These are phyloP conservation scores for Thelonectria discophora DNA, from an alignment of 2,329 filamentous ascomycete genomes.

Conservation along the genomic window DNA sequence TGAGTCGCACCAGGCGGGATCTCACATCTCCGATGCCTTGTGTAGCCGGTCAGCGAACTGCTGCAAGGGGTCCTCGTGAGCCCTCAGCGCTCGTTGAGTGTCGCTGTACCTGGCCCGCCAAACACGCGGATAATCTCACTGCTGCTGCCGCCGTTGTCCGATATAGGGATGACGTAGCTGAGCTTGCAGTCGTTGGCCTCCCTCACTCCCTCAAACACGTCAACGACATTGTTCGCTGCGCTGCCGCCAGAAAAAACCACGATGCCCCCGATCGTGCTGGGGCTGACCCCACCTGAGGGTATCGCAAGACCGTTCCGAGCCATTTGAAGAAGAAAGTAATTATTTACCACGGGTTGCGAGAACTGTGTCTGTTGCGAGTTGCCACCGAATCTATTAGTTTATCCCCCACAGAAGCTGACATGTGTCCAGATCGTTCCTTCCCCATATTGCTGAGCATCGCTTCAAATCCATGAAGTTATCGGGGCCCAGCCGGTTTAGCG, in stretches of 20 bases:
- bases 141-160: constrained; percentile 93
- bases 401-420: constrained; percentile 16
- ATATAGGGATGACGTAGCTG: constrained; percentile 92
- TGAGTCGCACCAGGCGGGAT: constrained; percentile 83
- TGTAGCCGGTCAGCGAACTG: constrained; percentile 21
- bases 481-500: constrained; percentile 13
- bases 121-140: constrained; percentile 95
- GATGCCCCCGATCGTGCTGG: constrained; percentile 54
- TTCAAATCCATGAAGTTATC: constrained; percentile 16
- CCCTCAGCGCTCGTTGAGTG: not conserved
- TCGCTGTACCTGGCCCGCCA: constrained; percentile 79
- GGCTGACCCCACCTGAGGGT: not conserved
- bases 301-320: constrained; percentile 24
- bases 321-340: constrained; percentile 22
- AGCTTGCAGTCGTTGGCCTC: constrained; percentile 72
- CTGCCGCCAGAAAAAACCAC: constrained; percentile 93
- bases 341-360: not conserved
- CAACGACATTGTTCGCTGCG: constrained; percentile 92
- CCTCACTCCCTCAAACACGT: constrained; percentile 79
- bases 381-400: not conserved
- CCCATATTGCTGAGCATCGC: constrained; percentile 12
- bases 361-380: not conserved
- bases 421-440: constrained; percentile 11
- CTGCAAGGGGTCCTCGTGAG: not conserved
- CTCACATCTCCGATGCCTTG: constrained; percentile 65